Percentiles rank a stretch among this genome's conserved stretches.
Evolutionary conservation across 768 basidiomycete genomes (phyloP).

Genomic region (Auricularia sp.): DNA sequence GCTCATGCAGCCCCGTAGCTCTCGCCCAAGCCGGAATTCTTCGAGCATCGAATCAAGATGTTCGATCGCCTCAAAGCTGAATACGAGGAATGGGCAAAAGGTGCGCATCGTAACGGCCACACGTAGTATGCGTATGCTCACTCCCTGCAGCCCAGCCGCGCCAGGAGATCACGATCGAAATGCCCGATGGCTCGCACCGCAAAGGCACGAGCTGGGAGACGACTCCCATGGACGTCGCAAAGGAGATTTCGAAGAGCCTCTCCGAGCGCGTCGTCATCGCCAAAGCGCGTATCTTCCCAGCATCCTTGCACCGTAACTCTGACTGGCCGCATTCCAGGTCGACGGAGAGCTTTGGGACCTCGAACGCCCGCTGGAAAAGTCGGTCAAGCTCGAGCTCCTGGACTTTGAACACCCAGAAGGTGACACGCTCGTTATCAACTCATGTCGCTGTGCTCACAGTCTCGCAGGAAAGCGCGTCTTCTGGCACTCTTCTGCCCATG

Average conservation of each 20-base stretch:
- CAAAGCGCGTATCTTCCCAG: constrained; percentile 43
- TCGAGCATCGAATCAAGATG: constrained; percentile 81
- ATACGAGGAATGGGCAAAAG: constrained; percentile 68
- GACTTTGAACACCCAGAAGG: constrained; percentile 92
- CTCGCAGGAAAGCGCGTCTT: constrained; percentile 84
- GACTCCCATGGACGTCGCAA: constrained; percentile 82
- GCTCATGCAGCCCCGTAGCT: constrained; percentile 35
- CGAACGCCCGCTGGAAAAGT: constrained; percentile 83
- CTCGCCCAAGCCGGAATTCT: constrained; percentile 74
- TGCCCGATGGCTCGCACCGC: constrained; percentile 78
- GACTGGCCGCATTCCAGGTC: constrained; percentile 37
- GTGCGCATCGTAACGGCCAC: constrained; percentile 28
- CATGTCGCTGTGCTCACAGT: neutral
- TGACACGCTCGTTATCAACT: constrained; percentile 11
- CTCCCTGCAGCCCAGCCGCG: constrained; percentile 56
- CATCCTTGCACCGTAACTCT: neutral
- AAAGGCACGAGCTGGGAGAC: constrained; percentile 92
- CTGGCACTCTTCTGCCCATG: constrained; percentile 99
- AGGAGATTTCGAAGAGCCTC: constrained; percentile 74
- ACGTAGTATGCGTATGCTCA: constrained; percentile 1
- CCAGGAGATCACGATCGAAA: constrained; percentile 69
- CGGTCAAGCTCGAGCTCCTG: constrained; percentile 70
- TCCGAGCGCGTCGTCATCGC: constrained; percentile 88
- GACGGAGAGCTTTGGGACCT: constrained; percentile 88
- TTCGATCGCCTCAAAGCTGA: constrained; percentile 82